A percentile compares a stretch with the other conserved stretches of the same genome.
Conservation (phyloP, 2,329 filamentous ascomycete species). For the Trichoderma sp. region DNA sequence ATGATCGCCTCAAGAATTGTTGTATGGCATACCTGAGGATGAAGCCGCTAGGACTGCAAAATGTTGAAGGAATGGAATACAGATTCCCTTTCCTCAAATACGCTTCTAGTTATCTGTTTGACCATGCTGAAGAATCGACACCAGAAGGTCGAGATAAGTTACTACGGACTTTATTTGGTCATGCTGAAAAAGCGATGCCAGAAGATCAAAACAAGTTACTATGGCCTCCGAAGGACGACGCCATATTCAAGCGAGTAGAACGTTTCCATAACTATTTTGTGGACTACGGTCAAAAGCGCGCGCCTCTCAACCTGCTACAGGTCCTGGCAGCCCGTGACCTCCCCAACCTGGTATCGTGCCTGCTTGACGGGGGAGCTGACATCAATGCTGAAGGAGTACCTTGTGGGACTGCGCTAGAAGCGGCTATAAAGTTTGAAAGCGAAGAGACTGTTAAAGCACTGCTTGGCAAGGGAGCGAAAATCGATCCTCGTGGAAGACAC, state of each 20-base stretch:
- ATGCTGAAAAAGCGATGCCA: neutral
- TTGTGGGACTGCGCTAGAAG: neutral
- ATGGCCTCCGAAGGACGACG: rapidly evolving
- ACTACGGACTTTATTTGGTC: neutral
- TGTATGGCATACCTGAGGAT: neutral
- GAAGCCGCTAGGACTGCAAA: neutral
- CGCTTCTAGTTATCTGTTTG: neutral
- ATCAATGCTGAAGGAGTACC: neutral
- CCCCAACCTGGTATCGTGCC: neutral
- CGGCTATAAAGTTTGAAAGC: neutral
- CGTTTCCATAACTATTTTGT: neutral
- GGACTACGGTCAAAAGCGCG: neutral
- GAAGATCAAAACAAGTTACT: neutral
- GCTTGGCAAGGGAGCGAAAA: neutral
- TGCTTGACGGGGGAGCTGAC: neutral
- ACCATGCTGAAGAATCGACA: neutral
- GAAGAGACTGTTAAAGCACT: neutral
- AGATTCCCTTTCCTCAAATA: neutral
- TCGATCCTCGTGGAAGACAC: neutral
- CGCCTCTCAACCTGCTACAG: neutral
- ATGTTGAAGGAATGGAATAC: rapidly evolving
- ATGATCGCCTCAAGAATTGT: neutral
- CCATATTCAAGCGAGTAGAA: rapidly evolving
- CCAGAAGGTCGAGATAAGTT: neutral
- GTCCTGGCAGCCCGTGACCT: neutral